These are phyloP conservation scores for Cenococcum geophilum DNA, from an alignment of 495 filamentous ascomycete genomes.

Conservation along the genomic window DNA sequence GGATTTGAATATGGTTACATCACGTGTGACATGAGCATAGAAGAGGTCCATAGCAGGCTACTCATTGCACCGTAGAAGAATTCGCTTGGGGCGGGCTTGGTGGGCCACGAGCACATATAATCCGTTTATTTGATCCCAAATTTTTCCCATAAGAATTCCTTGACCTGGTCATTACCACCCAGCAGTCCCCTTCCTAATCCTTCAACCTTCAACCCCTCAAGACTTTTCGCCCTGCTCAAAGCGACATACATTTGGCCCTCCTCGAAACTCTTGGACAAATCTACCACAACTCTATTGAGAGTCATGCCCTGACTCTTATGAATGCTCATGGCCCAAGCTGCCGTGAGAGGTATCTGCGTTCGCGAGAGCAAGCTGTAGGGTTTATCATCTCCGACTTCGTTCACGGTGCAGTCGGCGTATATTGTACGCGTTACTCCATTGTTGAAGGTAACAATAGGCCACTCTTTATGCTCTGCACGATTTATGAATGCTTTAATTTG, in stretches of 20 bases:
- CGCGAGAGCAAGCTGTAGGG: conserved; percentile 33
- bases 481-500: conserved; percentile 24
- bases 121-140: conserved; percentile 17
- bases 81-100: no score
- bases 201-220: conserved; percentile 38
- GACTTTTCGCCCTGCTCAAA: conserved; percentile 36
- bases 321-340: conserved; percentile 45
- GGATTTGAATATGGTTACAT: no score
- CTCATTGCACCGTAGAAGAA: no score
- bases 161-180: conserved; percentile 23
- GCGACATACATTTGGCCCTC: conserved; percentile 43
- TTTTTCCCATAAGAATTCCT: conserved; percentile 21
- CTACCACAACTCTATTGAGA: conserved; percentile 40
- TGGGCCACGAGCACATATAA: no score
- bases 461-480: conserved; percentile 7
- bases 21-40: no score
- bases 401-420: conserved; percentile 45
- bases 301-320: conserved; percentile 43
- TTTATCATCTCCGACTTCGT: conserved; percentile 42
- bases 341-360: conserved; percentile 43
- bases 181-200: conserved; percentile 5
- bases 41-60: no score
- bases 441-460: conserved; percentile 39
- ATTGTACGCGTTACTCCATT: conserved; percentile 37
- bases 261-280: conserved; percentile 38